Evolutionary conservation across 1,139 yeast species (phyloP).

Genomic region (Yueomyces sp.): DNA sequence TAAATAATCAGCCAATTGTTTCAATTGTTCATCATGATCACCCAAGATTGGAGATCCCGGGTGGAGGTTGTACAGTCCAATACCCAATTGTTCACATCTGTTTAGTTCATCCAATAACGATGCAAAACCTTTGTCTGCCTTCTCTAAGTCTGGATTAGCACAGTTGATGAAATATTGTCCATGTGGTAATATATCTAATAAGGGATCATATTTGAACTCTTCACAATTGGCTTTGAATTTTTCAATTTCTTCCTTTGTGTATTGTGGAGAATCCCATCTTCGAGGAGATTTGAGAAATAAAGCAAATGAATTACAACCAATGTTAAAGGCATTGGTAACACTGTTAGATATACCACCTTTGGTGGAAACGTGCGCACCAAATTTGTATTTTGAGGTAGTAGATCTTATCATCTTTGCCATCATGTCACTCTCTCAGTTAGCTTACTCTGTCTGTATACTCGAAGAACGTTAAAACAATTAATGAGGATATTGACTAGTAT

Average conservation of each 20-base stretch:
- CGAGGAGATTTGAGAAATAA: constrained; percentile 82
- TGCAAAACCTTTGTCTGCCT: constrained; percentile 59
- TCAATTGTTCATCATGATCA: constrained; percentile 52
- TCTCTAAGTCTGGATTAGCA: constrained; percentile 80
- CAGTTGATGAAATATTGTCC: constrained; percentile 87
- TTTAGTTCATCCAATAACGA: constrained; percentile 80
- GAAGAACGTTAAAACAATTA: no score
- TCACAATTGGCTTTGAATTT: constrained; percentile 54
- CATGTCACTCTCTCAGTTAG: background rate
- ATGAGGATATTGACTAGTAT: no score
- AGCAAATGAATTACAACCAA: constrained; percentile 83
- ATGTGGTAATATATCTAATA: constrained; percentile 78
- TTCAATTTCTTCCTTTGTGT: constrained; percentile 50
- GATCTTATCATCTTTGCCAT: constrained; percentile 22
- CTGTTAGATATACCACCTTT: constrained; percentile 68
- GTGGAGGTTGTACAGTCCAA: constrained; percentile 84
- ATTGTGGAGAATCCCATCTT: constrained; percentile 78
- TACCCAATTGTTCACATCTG: constrained; percentile 73
- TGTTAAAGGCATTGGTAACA: constrained; percentile 57
- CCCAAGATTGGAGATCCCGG: constrained; percentile 85
- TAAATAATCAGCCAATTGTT: constrained; percentile 60
- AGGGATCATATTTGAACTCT: constrained; percentile 53
- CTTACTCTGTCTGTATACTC: no score
- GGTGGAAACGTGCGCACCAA: constrained; percentile 74
- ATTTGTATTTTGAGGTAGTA: constrained; percentile 32